Conservation (phyloP, 1,284 basidiomycete species). For the Cryptococcus jaspeensis region DNA sequence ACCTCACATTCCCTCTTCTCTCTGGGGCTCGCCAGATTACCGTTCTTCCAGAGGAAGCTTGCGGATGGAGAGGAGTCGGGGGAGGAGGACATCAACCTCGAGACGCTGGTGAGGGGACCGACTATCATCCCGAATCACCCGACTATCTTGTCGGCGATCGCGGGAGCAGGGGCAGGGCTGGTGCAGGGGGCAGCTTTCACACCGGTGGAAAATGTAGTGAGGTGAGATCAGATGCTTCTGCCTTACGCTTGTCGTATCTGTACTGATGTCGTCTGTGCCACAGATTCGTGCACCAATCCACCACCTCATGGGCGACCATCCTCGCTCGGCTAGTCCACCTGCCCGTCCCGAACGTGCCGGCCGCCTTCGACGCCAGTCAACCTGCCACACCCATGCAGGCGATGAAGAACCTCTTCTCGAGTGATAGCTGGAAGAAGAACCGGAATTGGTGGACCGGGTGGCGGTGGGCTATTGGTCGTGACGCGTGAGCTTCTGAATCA, state of each 20-base stretch:
- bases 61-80: slow-evolving; percentile 3
- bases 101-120: slow-evolving; percentile 42
- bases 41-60: slow-evolving; percentile 34
- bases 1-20: slow-evolving; percentile 49
- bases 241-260: not conserved
- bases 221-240: slow-evolving; percentile 20
- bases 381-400: slow-evolving; percentile 36
- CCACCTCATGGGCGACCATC: slow-evolving; percentile 23
- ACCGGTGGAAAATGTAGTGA: slow-evolving; percentile 50
- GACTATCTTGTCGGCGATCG: slow-evolving; percentile 44
- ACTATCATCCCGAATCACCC: slow-evolving; percentile 44
- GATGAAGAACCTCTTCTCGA: slow-evolving; percentile 33
- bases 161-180: slow-evolving; percentile 46
- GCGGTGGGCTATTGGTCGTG: slow-evolving; percentile 44
- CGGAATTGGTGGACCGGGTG: slow-evolving; percentile 47
- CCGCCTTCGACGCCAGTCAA: slow-evolving; percentile 14
- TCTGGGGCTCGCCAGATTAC: slow-evolving; percentile 39
- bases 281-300: slow-evolving; percentile 35
- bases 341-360: slow-evolving; percentile 23
- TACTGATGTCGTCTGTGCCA: not conserved
- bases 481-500: slow-evolving; percentile 37
- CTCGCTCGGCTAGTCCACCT: slow-evolving; percentile 25
- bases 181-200: slow-evolving; percentile 49
- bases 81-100: slow-evolving; percentile 37
- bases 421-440: slow-evolving; percentile 38